A percentile compares a stretch with the other conserved stretches of the same genome.
These are phyloP conservation scores for Aureobasidium lini DNA, from an alignment of 2,329 filamentous ascomycete genomes.

Conservation along the genomic window DNA sequence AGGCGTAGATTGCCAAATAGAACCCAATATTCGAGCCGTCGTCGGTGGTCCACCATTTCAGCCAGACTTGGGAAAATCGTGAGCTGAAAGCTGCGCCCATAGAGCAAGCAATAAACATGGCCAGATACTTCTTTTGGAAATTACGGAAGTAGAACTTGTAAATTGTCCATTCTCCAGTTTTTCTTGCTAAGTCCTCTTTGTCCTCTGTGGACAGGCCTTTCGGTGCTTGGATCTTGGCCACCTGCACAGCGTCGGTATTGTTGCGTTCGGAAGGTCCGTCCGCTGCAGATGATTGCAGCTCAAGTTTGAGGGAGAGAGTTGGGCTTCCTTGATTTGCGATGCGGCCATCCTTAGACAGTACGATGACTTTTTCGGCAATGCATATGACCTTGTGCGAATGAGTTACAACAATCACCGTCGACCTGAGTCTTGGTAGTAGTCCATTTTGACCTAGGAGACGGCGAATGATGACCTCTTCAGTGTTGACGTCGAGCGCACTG, in stretches of 20 bases:
- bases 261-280: not conserved
- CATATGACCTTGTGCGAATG: not conserved
- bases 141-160: conserved; percentile 3
- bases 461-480: not conserved
- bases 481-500: conserved; percentile 56
- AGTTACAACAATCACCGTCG: not conserved
- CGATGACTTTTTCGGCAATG: not conserved
- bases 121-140: not conserved
- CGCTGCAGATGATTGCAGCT: not conserved
- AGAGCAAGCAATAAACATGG: not conserved
- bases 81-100: not conserved
- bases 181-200: not conserved
- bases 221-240: not conserved
- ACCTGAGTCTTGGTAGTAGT: not conserved
- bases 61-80: not conserved
- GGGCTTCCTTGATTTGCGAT: not conserved
- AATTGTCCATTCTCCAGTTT: not conserved
- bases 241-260: not conserved
- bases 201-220: not conserved
- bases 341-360: not conserved
- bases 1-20: not conserved
- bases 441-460: not conserved
- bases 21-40: conserved; percentile 28
- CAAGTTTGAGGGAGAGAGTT: not conserved
- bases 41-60: conserved; percentile 22